Percentiles rank a stretch among this genome's conserved stretches.
These are phyloP conservation scores for Aspergillus conjunctus DNA, from an alignment of 495 filamentous ascomycete species.

Conservation along the genomic window DNA sequence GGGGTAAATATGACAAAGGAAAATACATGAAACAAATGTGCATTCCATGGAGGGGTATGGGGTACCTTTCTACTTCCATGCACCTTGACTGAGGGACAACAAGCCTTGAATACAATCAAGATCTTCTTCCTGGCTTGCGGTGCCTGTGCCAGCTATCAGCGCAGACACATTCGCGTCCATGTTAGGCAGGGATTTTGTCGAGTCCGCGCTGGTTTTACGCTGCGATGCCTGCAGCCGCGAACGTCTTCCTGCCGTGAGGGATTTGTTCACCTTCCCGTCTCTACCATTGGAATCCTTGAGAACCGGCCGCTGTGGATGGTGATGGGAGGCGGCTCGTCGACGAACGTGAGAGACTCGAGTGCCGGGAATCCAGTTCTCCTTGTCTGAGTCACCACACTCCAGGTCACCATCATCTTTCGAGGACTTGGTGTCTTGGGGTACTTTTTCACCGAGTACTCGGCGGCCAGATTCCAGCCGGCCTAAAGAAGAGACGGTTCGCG, in stretches of 20 bases:
- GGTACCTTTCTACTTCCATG: constrained; percentile 49
- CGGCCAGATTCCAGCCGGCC: constrained; percentile 62
- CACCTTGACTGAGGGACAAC: constrained; percentile 70
- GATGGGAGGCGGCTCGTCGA: constrained; percentile 38
- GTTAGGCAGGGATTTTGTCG: constrained; percentile 38
- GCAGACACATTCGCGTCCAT: constrained; percentile 61
- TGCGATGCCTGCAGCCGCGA: constrained; percentile 35
- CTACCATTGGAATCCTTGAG: constrained; percentile 49
- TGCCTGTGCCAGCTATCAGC: constrained; percentile 65
- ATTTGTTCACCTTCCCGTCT: constrained; percentile 29
- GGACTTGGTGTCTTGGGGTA: constrained; percentile 25
- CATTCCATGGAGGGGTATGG: neutral
- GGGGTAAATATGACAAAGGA: constrained; percentile 25
- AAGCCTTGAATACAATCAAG: constrained; percentile 79
- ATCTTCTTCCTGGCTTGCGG: constrained; percentile 66
- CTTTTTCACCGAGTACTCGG: constrained; percentile 22
- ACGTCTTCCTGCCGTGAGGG: constrained; percentile 34
- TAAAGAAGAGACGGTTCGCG: constrained; percentile 64
- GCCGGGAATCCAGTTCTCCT: constrained; percentile 85
- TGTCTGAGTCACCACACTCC: constrained; percentile 76
- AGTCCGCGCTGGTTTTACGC: constrained; percentile 20
- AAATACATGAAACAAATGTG: constrained; percentile 30
- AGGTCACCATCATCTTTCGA: constrained; percentile 37
- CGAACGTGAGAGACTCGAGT: constrained; percentile 46
- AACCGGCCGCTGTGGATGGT: constrained; percentile 40